phyloP scores from a whole-genome alignment of 768 basidiomycete species.

The Pisolithus albus region DNA sequence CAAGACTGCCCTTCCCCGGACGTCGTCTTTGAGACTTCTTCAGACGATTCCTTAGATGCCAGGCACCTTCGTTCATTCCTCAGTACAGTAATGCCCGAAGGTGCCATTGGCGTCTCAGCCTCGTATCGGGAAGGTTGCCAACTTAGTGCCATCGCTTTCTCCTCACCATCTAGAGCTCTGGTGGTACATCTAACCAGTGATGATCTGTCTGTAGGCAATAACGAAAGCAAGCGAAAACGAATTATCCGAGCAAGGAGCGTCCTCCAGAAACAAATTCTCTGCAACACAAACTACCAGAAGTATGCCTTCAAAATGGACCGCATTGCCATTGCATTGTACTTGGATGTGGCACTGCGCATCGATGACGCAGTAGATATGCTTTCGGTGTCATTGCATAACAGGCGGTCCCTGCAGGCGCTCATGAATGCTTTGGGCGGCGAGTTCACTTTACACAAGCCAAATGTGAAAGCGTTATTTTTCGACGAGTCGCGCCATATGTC shows the following conservation, averaged over 20 bases:
- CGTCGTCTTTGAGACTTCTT: slow-evolving; percentile 18
- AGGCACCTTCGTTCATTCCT: slow-evolving; percentile 26
- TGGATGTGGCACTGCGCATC: slow-evolving; percentile 33
- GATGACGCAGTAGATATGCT: slow-evolving; percentile 35
- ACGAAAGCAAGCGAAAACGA: not conserved
- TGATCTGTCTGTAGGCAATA: no score
- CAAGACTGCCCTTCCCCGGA: slow-evolving; percentile 16
- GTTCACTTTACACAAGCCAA: slow-evolving; percentile 17
- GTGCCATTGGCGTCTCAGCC: slow-evolving; percentile 37
- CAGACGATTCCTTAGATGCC: slow-evolving; percentile 9
- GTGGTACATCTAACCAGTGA: slow-evolving; percentile 24
- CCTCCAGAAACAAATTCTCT: slow-evolving; percentile 29
- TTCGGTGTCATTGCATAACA: slow-evolving; percentile 22
- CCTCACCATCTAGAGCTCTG: slow-evolving; percentile 31
- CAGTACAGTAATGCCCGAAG: slow-evolving; percentile 10
- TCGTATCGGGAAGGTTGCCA: slow-evolving; percentile 30
- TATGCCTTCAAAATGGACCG: slow-evolving; percentile 43
- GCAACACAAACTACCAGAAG: slow-evolving; percentile 24
- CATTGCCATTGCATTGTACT: slow-evolving; percentile 33
- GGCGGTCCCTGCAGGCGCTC: slow-evolving; percentile 30
- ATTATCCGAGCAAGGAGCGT: slow-evolving; percentile 12
- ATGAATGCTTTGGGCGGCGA: slow-evolving; percentile 36
- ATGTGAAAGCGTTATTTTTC: slow-evolving; percentile 27
- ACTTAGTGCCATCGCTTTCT: slow-evolving; percentile 35
- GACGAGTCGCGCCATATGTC: slow-evolving; percentile 14